These are phyloP conservation scores for Debaryomyces sp. DNA, from an alignment of 1,139 yeast species.

Conservation along the genomic window DNA sequence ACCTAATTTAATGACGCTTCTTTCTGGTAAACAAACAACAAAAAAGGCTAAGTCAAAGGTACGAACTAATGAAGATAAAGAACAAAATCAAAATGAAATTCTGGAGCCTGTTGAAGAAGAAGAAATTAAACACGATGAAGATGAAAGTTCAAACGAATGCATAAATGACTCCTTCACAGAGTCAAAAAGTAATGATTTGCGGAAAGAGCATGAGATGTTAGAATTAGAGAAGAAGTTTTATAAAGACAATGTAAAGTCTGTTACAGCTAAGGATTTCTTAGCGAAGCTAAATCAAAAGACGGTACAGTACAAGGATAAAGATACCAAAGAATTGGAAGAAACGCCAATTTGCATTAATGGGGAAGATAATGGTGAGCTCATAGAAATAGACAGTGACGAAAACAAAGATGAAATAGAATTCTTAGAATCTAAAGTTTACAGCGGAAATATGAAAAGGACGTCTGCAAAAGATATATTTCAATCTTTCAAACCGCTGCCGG, in stretches of 20 bases:
- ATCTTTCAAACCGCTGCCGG: constrained; percentile 10
- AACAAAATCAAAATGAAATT: background rate
- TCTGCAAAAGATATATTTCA: constrained; percentile 26
- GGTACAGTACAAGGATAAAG: background rate
- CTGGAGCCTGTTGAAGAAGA: background rate
- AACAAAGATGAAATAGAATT: constrained; percentile 28
- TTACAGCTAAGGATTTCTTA: constrained; percentile 37
- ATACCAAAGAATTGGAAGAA: background rate
- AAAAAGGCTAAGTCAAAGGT: constrained; percentile 2
- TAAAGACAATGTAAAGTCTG: constrained; percentile 21
- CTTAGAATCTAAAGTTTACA: constrained; percentile 36
- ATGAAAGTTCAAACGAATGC: constrained; percentile 3
- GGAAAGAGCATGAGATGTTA: constrained; percentile 22
- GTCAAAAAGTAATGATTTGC: constrained; percentile 15
- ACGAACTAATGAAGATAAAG: background rate
- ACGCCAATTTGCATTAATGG: background rate
- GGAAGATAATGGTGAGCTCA: background rate
- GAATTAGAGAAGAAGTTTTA: constrained; percentile 40
- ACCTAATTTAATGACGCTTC: constrained; percentile 11
- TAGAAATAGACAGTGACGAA: constrained; percentile 16
- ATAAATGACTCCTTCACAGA: constrained; percentile 22
- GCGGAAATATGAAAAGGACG: constrained; percentile 21
- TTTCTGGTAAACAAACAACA: constrained; percentile 15
- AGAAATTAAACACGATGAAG: background rate
- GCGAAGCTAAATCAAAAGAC: constrained; percentile 18